These are phyloP conservation scores for Stephanodiscus triporus DNA, from an alignment of 108 stramenopile species.

Conservation along the genomic window DNA sequence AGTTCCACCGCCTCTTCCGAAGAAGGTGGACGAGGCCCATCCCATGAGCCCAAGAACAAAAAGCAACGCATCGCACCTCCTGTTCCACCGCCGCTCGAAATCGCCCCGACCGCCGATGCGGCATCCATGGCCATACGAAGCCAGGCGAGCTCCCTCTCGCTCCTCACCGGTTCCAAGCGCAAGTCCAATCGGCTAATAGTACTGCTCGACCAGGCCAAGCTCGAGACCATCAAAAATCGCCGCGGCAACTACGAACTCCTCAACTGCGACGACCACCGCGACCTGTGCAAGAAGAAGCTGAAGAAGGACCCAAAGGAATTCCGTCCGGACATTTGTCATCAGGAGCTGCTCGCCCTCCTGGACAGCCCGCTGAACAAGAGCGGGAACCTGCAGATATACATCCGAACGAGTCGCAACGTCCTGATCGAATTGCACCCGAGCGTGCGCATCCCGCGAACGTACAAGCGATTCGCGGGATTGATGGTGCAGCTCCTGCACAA, in stretches of 20 bases:
- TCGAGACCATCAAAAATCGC: conserved; percentile 97
- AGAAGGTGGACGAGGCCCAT: background rate
- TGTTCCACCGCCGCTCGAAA: conserved; percentile 58
- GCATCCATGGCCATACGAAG: conserved; percentile 29
- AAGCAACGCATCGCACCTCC: conserved; percentile 48
- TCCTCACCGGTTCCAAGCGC: conserved; percentile 25
- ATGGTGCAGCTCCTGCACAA: conserved; percentile 99
- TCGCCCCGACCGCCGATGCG: conserved; percentile 54
- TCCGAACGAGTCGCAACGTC: conserved; percentile 90
- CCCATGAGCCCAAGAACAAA: conserved; percentile 31
- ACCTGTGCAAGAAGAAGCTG: conserved; percentile 88
- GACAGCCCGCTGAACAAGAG: conserved; percentile 99
- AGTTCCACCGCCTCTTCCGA: conserved; percentile 22
- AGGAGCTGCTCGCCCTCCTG: conserved; percentile 94
- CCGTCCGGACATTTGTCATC: conserved; percentile 98
- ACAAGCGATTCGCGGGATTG: conserved; percentile 92
- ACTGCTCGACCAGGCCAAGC: conserved; percentile 90
- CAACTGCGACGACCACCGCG: conserved; percentile 98
- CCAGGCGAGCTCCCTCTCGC: conserved; percentile 32
- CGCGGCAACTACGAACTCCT: conserved; percentile 94
- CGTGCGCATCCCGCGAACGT: conserved; percentile 96
- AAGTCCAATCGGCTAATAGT: conserved; percentile 62
- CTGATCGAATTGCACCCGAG: conserved; percentile 96
- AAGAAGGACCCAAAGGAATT: conserved; percentile 91
- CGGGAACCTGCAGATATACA: conserved; percentile 91